Conservation (phyloP, 805 yeast genomes). For the Saccharomycopsis vini region DNA sequence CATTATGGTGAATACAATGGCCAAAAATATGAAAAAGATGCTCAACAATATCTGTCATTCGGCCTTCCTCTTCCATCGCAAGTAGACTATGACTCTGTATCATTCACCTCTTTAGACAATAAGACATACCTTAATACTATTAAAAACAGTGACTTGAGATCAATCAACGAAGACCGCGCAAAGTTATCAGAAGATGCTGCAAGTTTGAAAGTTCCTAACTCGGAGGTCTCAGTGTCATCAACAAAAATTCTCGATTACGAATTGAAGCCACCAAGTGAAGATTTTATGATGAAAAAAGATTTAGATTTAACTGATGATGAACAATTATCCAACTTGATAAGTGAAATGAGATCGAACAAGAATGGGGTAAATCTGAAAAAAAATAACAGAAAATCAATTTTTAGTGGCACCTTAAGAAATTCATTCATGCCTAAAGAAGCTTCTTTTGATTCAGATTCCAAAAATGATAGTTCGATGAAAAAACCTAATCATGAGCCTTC, state of each 20-base stretch:
- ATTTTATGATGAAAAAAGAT: constrained; percentile 10
- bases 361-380: too few species aligned
- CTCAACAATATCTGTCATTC: too few species aligned
- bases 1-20: too few species aligned
- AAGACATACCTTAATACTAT: constrained; percentile 15
- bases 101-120: constrained; percentile 15
- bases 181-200: background rate
- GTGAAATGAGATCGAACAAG: constrained; percentile 18
- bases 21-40: too few species aligned
- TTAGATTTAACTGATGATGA: constrained; percentile 18
- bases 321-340: constrained; percentile 16
- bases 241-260: constrained; percentile 6
- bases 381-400: too few species aligned
- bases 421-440: too few species aligned
- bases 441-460: too few species aligned
- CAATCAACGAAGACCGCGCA: constrained; percentile 1
- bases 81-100: background rate
- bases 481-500: too few species aligned
- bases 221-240: background rate
- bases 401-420: too few species aligned
- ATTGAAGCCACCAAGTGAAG: constrained; percentile 14
- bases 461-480: too few species aligned
- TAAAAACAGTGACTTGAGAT: constrained; percentile 15
- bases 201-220: background rate
- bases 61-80: too few species aligned